Percentiles rank a stretch among this genome's conserved stretches.
These are phyloP conservation scores for Lineolata rhizophorae DNA, from an alignment of 495 filamentous ascomycete species.

Conservation along the genomic window DNA sequence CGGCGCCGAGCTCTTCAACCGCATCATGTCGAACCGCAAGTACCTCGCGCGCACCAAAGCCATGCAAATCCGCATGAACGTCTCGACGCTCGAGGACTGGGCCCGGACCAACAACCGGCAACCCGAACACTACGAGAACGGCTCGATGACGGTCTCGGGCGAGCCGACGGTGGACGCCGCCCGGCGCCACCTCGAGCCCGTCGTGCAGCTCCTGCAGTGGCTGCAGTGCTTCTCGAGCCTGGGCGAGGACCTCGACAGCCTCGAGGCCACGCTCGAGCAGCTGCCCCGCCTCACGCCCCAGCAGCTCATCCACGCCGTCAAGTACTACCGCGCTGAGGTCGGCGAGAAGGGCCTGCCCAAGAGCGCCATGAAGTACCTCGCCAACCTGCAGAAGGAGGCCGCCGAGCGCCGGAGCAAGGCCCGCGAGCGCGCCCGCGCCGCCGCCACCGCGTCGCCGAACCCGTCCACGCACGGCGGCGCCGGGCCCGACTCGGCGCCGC, in stretches of 20 bases:
- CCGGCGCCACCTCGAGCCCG: constrained; percentile 62
- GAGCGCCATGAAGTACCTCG: constrained; percentile 65
- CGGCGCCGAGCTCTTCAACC: constrained; percentile 90
- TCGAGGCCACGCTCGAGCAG: constrained; percentile 70
- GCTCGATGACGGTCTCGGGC: constrained; percentile 65
- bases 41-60: constrained; percentile 94
- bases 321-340: constrained; percentile 84
- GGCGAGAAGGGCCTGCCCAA: constrained; percentile 82
- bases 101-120: constrained; percentile 78
- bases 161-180: constrained; percentile 70
- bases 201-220: constrained; percentile 94
- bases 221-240: constrained; percentile 92
- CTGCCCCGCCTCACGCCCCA: constrained; percentile 62
- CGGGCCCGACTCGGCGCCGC: background rate
- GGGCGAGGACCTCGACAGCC: constrained; percentile 73
- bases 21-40: constrained; percentile 84
- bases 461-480: no score
- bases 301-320: constrained; percentile 81
- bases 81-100: constrained; percentile 91
- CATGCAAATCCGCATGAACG: constrained; percentile 99
- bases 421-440: constrained; percentile 24
- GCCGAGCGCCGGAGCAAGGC: constrained; percentile 21
- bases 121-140: constrained; percentile 88
- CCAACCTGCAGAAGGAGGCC: constrained; percentile 53
- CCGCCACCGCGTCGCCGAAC: constrained; percentile 9